Base-by-base conservation (phyloP, 169 alveolate genomes). In the Plasmodium knowlesi region DNA sequence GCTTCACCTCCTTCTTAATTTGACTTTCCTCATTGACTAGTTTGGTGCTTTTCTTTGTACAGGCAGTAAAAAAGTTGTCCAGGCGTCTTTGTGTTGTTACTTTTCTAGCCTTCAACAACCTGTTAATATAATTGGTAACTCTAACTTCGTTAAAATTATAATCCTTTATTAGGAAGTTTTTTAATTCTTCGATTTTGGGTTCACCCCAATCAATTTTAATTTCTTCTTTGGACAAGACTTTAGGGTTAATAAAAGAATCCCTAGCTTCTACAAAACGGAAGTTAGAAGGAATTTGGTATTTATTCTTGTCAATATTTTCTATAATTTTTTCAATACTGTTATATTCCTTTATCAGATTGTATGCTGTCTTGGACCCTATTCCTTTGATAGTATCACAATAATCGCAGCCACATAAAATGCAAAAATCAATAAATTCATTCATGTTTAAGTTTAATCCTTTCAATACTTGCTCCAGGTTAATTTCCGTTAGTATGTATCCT, bases 381-480 rank as follows among this genome's bases (percentile, higher is more conserved):
- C 99, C 99, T 92, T 97, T 96, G 71, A 99, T 95, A 9, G 99
- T 97, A 76, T 97, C 98, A 93, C 99, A 97, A 95, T 99, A 99
- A 96, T 99, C 99, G 82, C 99, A 98, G 22, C 99, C 99, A 95
- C 99, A 98, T 80, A 99, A 96, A 19, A 99, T 99, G 95, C 99
- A 99, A 78, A 99, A 96, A 93, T 99, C 99, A n/a, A 98, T 97
- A 92, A 99, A 98, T 96, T 98, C 98, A 46, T 98, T 98, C 98
- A 96, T 96, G 53, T 96, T 97, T 82, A 98, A 82, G 25, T 96
- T 85, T 90, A 98, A 96, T 76, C 97, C 96, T 72, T 96, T 86
- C 83, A 98, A 95, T 54, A 96, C 97, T 89, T 91, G 93, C 9
- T 95, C 92, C n/a, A 97, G 83, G 37, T 95, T 96, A 22, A 98